Evolutionary conservation across 2,329 filamentous ascomycete species (phyloP).

Genomic region (Cryphonectria naterciae): DNA sequence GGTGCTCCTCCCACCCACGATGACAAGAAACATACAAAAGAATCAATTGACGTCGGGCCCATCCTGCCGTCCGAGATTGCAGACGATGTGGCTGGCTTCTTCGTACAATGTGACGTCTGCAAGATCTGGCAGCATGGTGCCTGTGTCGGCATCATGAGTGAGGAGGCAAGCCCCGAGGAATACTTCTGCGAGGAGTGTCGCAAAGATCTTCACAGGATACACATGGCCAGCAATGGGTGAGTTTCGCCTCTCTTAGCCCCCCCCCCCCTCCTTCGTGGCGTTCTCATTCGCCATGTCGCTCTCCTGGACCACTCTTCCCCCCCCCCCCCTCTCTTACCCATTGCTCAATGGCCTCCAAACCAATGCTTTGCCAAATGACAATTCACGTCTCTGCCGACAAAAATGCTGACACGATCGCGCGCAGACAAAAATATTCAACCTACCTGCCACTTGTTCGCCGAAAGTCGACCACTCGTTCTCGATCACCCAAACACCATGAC

Average conservation of each 20-base stretch:
- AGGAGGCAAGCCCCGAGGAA: slow-evolving; percentile 89
- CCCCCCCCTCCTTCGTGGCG: background rate
- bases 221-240: slow-evolving; percentile 82
- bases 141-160: slow-evolving; percentile 95
- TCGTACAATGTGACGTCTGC: slow-evolving; percentile 96
- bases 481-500: slow-evolving; percentile 57
- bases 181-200: slow-evolving; percentile 98
- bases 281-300: background rate
- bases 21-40: slow-evolving; percentile 56
- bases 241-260: slow-evolving; percentile 41
- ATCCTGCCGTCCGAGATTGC: slow-evolving; percentile 64
- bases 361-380: background rate
- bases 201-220: slow-evolving; percentile 87
- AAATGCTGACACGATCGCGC: slow-evolving; percentile 44
- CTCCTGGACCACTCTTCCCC: background rate
- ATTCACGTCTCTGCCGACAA: slow-evolving; percentile 22
- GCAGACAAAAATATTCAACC: slow-evolving; percentile 68
- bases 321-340: background rate
- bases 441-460: slow-evolving; percentile 66
- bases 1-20: slow-evolving; percentile 72
- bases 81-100: slow-evolving; percentile 91
- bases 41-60: slow-evolving; percentile 60
- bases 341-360: background rate
- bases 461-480: slow-evolving; percentile 60
- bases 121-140: slow-evolving; percentile 99